Evolutionary conservation across 768 basidiomycete genomes (phyloP), one percentile per base, ranked within the genome.

Genomic region (Russula sp.): DNA sequence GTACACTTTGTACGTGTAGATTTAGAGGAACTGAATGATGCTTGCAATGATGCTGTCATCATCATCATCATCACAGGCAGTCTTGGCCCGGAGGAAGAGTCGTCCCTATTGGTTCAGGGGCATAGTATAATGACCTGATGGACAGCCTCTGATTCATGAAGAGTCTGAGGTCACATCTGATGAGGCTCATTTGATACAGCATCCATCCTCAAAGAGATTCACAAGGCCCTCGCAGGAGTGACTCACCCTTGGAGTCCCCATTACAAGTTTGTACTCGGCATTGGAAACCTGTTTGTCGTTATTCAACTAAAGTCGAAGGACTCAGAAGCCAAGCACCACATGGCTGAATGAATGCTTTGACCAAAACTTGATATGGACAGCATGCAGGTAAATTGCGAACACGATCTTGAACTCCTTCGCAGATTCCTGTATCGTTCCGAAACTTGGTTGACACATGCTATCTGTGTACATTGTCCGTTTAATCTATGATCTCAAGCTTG

Each of bases 41-140:
- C 25, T 39, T 39, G 35, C 42, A 38, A 59, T 53, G 36, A 39
- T 59, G 51, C 36, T 53, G 45, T 54, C 35, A 53, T 39, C 50
- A 22, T 16, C n/a, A n/a, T n/a, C n/a, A n/a, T n/a, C n/a, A n/a
- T n/a, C n/a, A n/a, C n/a, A 8, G 36, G 16, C 8, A n/a, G 29
- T 34, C 34, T 58, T 11, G 20, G 47, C 36, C 9, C 13, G 11
- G 13, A 16, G 8, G 48, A 10, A 11, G 20, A 39, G 13, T 39
- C n/a, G 29, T 39, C 7, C 11, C 32, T 36, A 16, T 20, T n/a
- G 29, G 7, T 39, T 38, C 43, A 22, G 11, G 1, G 8, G 29
- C 11, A n/a, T 18, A 35, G 34, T n/a, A 10, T 32, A 8, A 41
- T 41, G 39, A n/a, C 32, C 8, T 34, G 39, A 49, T 50, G 48